These are phyloP conservation scores for Parietichytrium sp. DNA, from an alignment of 108 stramenopile genomes.

Conservation along the genomic window DNA sequence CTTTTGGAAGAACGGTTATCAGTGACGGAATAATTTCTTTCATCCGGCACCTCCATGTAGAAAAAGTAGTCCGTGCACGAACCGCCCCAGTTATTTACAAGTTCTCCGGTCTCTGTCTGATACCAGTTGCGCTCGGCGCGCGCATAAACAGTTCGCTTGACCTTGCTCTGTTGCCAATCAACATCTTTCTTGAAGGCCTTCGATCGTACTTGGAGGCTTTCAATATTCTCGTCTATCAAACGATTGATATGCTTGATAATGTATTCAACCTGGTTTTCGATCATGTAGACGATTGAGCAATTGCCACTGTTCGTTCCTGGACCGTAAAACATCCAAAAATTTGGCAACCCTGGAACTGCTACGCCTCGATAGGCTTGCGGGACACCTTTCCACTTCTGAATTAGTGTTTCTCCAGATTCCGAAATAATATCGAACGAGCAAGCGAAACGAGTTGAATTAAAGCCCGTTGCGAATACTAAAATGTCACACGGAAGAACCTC, in stretches of 20 bases:
- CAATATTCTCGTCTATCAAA: neutral
- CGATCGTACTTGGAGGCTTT: neutral
- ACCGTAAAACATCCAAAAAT: slow-evolving; percentile 2
- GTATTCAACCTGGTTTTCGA: slow-evolving; percentile 36
- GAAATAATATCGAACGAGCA: slow-evolving; percentile 6
- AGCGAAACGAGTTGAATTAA: neutral
- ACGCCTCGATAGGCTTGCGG: neutral
- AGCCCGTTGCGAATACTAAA: slow-evolving; percentile 18
- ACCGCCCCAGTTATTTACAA: slow-evolving; percentile 32
- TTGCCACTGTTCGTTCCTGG: slow-evolving; percentile 13
- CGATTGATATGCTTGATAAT: neutral
- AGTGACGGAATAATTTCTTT: too few relatives aligned
- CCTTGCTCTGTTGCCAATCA: neutral
- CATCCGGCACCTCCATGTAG: too few relatives aligned
- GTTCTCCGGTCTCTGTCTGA: neutral
- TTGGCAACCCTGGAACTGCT: slow-evolving; percentile 17
- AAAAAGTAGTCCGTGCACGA: too few relatives aligned
- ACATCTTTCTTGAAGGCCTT: neutral
- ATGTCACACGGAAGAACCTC: neutral
- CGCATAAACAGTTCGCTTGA: slow-evolving; percentile 10
- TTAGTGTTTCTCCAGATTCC: neutral
- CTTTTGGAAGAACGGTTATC: too few relatives aligned
- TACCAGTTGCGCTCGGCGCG: neutral
- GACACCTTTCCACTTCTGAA: neutral
- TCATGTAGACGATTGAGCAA: slow-evolving; percentile 24